These are phyloP conservation scores for Huntiella moniliformis DNA, from an alignment of 2,329 filamentous ascomycete genomes.

Conservation along the genomic window DNA sequence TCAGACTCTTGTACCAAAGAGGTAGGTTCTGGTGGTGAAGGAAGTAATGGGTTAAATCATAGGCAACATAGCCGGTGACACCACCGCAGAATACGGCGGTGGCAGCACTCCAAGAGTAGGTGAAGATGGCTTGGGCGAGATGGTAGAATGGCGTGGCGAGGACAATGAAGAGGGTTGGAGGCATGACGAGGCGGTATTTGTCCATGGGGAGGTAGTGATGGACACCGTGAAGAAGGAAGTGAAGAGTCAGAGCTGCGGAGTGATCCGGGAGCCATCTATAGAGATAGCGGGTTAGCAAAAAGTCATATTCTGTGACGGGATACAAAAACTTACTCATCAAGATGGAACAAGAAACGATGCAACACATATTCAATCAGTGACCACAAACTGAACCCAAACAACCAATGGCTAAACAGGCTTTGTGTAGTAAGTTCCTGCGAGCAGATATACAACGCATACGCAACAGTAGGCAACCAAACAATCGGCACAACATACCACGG, in stretches of 20 bases:
- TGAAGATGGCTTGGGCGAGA: conserved; percentile 66
- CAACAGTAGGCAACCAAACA: conserved; percentile 65
- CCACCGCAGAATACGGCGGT: conserved; percentile 70
- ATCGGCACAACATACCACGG: conserved; percentile 81
- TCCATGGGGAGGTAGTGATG: conserved; percentile 99
- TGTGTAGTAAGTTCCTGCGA: conserved; percentile 32
- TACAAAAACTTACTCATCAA: conserved; percentile 54
- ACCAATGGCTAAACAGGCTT: conserved; percentile 41
- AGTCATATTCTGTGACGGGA: not conserved
- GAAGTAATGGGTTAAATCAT: conserved; percentile 97
- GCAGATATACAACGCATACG: conserved; percentile 52
- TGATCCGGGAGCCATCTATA: conserved; percentile 75
- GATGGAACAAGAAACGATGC: conserved; percentile 82
- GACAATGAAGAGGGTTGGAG: conserved; percentile 65
- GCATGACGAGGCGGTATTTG: conserved; percentile 92
- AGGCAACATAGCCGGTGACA: conserved; percentile 88
- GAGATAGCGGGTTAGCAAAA: conserved; percentile 17
- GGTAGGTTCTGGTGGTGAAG: conserved; percentile 88
- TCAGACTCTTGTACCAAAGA: conserved; percentile 72
- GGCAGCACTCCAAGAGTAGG: conserved; percentile 67
- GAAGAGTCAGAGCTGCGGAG: conserved; percentile 62
- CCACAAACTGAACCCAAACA: conserved; percentile 59
- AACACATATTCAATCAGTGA: conserved; percentile 75
- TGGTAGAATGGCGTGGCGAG: conserved; percentile 86
- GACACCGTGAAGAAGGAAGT: conserved; percentile 90